These are phyloP conservation scores for Sphaerulina populicola DNA, from an alignment of 2,329 filamentous ascomycete species.

Conservation along the genomic window DNA sequence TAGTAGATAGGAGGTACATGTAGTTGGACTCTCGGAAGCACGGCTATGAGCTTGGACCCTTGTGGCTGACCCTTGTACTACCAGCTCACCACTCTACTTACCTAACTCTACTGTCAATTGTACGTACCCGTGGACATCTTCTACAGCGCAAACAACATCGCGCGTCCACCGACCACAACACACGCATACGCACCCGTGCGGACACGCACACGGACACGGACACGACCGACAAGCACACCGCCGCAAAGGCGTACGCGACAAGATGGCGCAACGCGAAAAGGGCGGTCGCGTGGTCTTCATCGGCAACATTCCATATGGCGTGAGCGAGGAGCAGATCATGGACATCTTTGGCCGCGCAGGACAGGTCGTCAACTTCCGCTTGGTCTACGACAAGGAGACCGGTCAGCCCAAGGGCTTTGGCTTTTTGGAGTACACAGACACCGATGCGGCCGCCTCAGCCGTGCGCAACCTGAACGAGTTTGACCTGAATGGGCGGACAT, in stretches of 20 bases:
- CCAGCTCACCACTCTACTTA: no score
- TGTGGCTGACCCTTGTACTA: no score
- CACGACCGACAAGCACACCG: not conserved
- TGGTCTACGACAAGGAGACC: slow-evolving; percentile 93
- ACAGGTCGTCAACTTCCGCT: slow-evolving; percentile 80
- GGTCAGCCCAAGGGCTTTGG: slow-evolving; percentile 93
- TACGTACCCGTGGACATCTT: no score
- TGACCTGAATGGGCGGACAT: slow-evolving; percentile 88
- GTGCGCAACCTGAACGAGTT: slow-evolving; percentile 93
- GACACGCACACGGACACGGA: no score
- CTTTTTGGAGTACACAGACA: slow-evolving; percentile 90
- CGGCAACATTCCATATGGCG: slow-evolving; percentile 78
- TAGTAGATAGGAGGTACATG: no score
- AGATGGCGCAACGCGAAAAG: slow-evolving; percentile 48
- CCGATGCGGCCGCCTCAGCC: slow-evolving; percentile 83
- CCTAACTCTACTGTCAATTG: no score
- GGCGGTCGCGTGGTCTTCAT: slow-evolving; percentile 75
- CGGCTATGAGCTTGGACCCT: no score
- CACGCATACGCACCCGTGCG: no score
- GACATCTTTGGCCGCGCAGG: slow-evolving; percentile 88
- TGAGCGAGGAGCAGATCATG: slow-evolving; percentile 91
- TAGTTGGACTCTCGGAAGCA: no score
- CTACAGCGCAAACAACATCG: no score
- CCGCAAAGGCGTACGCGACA: slow-evolving; percentile 37
- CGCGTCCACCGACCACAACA: no score